Evolutionary conservation across 116 monocot species (phyloP).

Genomic region (Dioscorea cayenensis): DNA sequence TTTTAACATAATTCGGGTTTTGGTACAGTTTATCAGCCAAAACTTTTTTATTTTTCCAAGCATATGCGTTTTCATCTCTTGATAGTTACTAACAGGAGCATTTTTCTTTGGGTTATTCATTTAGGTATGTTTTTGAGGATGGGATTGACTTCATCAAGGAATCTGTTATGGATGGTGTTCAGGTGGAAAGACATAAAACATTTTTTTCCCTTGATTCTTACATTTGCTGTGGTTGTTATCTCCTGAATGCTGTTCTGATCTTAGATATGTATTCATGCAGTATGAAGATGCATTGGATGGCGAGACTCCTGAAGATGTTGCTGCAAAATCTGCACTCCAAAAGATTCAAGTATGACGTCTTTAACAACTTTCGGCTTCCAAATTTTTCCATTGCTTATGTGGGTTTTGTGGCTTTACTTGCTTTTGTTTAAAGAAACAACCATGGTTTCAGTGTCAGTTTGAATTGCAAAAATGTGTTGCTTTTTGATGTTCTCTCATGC

Average conservation of each 20-base stretch:
- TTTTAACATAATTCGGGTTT: neutral
- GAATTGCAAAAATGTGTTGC: neutral
- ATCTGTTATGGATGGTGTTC: slow-evolving; percentile 69
- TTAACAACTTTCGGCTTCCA: neutral
- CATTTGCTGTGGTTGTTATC: neutral
- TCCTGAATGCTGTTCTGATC: slow-evolving; percentile 4
- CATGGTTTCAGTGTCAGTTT: neutral
- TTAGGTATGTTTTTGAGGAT: slow-evolving; percentile 97
- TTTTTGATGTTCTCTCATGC: slow-evolving; percentile 5
- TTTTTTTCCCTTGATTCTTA: neutral
- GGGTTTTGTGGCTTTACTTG: neutral
- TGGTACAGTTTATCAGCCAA: neutral
- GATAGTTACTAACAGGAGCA: neutral
- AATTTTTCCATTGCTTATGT: neutral
- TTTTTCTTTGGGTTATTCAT: neutral
- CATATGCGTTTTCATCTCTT: neutral
- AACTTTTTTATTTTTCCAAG: neutral
- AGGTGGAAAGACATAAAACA: slow-evolving; percentile 28
- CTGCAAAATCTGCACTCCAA: slow-evolving; percentile 40
- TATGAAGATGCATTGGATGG: slow-evolving; percentile 42
- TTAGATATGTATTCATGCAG: slow-evolving; percentile 27
- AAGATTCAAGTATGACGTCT: slow-evolving; percentile 49
- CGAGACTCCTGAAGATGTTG: slow-evolving; percentile 26
- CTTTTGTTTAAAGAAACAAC: neutral
- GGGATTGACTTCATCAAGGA: slow-evolving; percentile 85